Evolutionary conservation across 495 filamentous ascomycete genomes (phyloP), one percentile per base, ranked within the genome.

Genomic region (Hypoxylon crocopeplum): DNA sequence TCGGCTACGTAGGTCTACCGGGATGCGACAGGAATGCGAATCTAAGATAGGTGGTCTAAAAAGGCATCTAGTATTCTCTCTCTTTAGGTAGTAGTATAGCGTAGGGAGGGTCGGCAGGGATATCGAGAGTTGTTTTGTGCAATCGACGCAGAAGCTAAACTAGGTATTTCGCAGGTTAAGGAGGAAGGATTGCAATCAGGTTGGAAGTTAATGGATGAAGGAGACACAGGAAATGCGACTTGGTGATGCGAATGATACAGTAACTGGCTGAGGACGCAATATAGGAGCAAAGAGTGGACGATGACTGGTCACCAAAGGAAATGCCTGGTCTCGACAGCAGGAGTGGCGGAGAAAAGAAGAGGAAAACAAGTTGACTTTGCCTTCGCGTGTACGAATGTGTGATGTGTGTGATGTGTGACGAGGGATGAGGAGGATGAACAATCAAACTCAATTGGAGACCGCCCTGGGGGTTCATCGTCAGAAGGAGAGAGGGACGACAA

Each of bases 11-110:
- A 58, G 16, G 29, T 57, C 21, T 42, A 38, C 21, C 38, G 39
- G 44, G 36, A 50, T 62, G 59, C 59, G 48, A 63, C 59, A 63
- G 53, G 59, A 63, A 57, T n/a, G n/a, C n/a, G n/a, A n/a, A n/a
- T n/a, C n/a, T n/a, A n/a, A n/a, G n/a, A n/a, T n/a, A n/a, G n/a
- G n/a, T n/a, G n/a, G n/a, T n/a, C n/a, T n/a, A n/a, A n/a, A n/a
- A n/a, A n/a, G n/a, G n/a, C n/a, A n/a, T n/a, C n/a, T n/a, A n/a
- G n/a, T n/a, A n/a, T n/a, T n/a, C n/a, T n/a, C n/a, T n/a, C n/a
- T n/a, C n/a, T n/a, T n/a, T n/a, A n/a, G n/a, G n/a, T n/a, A n/a
- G n/a, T n/a, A n/a, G n/a, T n/a, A n/a, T n/a, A n/a, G n/a, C n/a
- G n/a, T n/a, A n/a, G n/a, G n/a, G n/a, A n/a, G n/a, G n/a, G n/a